Evolutionary conservation across 2,329 filamentous ascomycete genomes (phyloP).

Genomic region (Gnomoniopsis smithogilvyi): DNA sequence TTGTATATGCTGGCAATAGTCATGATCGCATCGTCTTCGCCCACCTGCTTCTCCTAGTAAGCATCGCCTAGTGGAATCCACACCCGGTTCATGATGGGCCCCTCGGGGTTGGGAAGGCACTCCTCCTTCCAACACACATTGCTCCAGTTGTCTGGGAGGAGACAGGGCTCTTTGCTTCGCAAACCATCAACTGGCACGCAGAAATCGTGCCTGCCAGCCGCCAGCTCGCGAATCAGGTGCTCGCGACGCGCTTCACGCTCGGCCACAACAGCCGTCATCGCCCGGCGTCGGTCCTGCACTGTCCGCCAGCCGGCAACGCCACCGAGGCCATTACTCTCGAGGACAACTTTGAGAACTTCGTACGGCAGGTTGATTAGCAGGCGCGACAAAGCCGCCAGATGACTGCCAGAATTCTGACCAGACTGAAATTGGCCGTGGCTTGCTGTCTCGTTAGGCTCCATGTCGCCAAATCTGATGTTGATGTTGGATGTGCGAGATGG

Average conservation of each 20-base stretch:
- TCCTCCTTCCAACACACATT: slow-evolving; percentile 48
- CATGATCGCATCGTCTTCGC: background rate
- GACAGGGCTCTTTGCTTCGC: slow-evolving; percentile 27
- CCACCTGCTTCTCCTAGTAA: background rate
- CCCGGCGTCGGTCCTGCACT: slow-evolving; percentile 42
- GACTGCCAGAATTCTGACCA: slow-evolving; percentile 25
- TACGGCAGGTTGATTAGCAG: slow-evolving; percentile 70
- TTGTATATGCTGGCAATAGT: background rate
- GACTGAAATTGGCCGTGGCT: slow-evolving; percentile 35
- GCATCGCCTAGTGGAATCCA: slow-evolving; percentile 36
- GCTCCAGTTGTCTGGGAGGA: slow-evolving; percentile 32
- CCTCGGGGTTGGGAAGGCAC: slow-evolving; percentile 35
- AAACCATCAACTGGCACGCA: slow-evolving; percentile 25
- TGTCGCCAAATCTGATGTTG: slow-evolving; percentile 29
- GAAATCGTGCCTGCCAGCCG: slow-evolving; percentile 4
- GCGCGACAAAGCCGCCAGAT: slow-evolving; percentile 57
- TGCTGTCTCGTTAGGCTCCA: slow-evolving; percentile 24
- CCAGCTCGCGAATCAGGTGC: slow-evolving; percentile 21
- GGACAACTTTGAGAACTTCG: slow-evolving; percentile 59
- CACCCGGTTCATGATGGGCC: slow-evolving; percentile 39
- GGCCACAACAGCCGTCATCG: slow-evolving; percentile 47
- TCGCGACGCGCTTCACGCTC: slow-evolving; percentile 57
- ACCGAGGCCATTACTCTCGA: slow-evolving; percentile 59
- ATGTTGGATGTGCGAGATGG: slow-evolving; percentile 20
- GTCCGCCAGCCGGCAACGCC: slow-evolving; percentile 48